phyloP scores from a whole-genome alignment of 495 filamentous ascomycete genomes.

The Neurospora cerealis region DNA sequence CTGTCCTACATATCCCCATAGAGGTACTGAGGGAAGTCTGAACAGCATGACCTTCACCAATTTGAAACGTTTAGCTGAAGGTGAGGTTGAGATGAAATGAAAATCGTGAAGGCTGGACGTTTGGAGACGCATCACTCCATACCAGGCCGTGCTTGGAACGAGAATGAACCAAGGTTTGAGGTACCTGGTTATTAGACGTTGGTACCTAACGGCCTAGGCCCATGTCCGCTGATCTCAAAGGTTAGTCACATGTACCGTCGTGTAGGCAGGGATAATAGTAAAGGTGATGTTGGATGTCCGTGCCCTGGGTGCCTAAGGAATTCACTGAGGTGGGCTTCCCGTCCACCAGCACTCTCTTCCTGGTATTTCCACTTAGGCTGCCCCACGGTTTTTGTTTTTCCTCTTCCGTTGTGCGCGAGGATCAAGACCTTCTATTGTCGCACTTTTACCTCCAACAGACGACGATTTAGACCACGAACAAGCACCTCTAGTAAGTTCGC shows the following conservation, averaged over 20 bases:
- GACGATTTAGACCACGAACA: not conserved
- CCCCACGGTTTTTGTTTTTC: not conserved
- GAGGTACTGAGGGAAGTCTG: too few relatives aligned
- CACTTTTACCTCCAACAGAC: not conserved
- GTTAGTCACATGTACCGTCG: not conserved
- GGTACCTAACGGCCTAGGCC: too few relatives aligned
- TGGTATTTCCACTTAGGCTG: not conserved
- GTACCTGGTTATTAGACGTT: too few relatives aligned
- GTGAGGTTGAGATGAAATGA: too few relatives aligned
- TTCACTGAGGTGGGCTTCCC: not conserved
- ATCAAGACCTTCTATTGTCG: not conserved
- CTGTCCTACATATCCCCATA: too few relatives aligned
- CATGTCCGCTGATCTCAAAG: too few relatives aligned
- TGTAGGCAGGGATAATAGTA: not conserved
- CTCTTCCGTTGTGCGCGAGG: not conserved
- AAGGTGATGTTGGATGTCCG: not conserved
- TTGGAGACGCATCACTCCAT: too few relatives aligned
- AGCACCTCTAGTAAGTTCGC: not conserved
- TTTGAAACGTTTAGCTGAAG: too few relatives aligned
- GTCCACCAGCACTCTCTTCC: not conserved
- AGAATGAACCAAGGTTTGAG: too few relatives aligned
- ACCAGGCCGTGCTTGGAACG: too few relatives aligned
- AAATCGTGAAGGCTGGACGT: too few relatives aligned
- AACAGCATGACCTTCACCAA: too few relatives aligned
- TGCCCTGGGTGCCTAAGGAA: not conserved